These are phyloP conservation scores for Ascochyta clinopodiicola DNA, from an alignment of 2,329 filamentous ascomycete genomes.

Conservation along the genomic window DNA sequence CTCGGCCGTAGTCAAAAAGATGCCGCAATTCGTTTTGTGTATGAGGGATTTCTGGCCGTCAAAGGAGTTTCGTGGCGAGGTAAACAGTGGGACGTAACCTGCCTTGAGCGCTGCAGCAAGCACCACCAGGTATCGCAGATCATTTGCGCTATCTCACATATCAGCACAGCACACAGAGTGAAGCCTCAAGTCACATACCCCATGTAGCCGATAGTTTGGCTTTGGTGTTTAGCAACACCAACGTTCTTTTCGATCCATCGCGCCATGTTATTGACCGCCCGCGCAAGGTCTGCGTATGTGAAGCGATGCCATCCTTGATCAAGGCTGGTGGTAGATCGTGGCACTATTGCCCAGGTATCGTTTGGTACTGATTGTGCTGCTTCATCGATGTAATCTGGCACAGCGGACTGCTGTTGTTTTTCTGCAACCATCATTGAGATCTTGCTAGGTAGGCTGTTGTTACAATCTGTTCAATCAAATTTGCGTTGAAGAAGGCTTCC, in stretches of 20 bases:
- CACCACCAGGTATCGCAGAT: constrained; percentile 8
- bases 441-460: neutral
- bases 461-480: neutral
- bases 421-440: neutral
- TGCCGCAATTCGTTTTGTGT: constrained; percentile 4
- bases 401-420: neutral
- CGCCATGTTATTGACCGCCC: constrained; percentile 9
- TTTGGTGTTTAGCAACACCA: constrained; percentile 3
- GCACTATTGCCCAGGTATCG: constrained; percentile 14
- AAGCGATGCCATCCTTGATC: constrained; percentile 9
- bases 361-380: constrained; percentile 1
- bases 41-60: constrained; percentile 8
- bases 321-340: constrained; percentile 2
- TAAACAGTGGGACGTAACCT: constrained; percentile 11
- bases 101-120: constrained; percentile 7
- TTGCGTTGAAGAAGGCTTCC: neutral
- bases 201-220: constrained; percentile 14
- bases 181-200: neutral
- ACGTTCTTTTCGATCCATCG: constrained; percentile 12
- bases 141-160: neutral
- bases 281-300: constrained; percentile 9
- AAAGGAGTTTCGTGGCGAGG: constrained; percentile 10
- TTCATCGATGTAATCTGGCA: constrained; percentile 12
- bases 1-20: constrained; percentile 7
- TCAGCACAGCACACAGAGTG: neutral